phyloP scores from a whole-genome alignment of 192 early-diverging fungal species.

The Linnemannia exigua region DNA sequence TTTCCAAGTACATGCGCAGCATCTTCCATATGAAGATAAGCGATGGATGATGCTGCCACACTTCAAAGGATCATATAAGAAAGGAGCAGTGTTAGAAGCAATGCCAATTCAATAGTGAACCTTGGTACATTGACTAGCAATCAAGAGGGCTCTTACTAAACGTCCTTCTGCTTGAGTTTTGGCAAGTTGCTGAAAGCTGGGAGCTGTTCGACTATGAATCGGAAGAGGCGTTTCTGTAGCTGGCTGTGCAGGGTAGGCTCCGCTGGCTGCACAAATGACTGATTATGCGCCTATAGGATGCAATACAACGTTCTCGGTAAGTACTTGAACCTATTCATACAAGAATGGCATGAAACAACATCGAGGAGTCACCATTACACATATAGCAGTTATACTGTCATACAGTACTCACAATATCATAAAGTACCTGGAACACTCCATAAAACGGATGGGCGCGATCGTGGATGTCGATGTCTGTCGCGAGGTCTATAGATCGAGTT shows the following conservation, averaged over 20 bases:
- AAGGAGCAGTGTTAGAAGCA: constrained; percentile 12
- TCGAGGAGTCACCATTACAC: too few relatives aligned
- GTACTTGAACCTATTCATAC: neutral
- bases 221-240: constrained; percentile 3
- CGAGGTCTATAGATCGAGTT: constrained; percentile 11
- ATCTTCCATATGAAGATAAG: constrained; percentile 14
- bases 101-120: neutral
- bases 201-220: neutral
- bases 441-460: constrained; percentile 3
- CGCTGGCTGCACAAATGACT: neutral
- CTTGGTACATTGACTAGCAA: neutral
- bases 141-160: constrained; percentile 13
- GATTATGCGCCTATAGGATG: constrained; percentile 7
- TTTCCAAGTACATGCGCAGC: constrained; percentile 8
- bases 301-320: neutral
- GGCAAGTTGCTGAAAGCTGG: constrained; percentile 9
- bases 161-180: constrained; percentile 22
- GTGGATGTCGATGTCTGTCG: constrained; percentile 3
- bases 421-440: constrained; percentile 15
- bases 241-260: neutral
- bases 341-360: neutral
- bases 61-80: neutral
- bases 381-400: neutral
- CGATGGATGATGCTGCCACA: constrained; percentile 7
- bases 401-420: constrained; percentile 15